Evolutionary conservation across 2,329 filamentous ascomycete species (phyloP), one percentile per base, ranked within the genome.

Genomic region (Pseudopyricularia javanii): DNA sequence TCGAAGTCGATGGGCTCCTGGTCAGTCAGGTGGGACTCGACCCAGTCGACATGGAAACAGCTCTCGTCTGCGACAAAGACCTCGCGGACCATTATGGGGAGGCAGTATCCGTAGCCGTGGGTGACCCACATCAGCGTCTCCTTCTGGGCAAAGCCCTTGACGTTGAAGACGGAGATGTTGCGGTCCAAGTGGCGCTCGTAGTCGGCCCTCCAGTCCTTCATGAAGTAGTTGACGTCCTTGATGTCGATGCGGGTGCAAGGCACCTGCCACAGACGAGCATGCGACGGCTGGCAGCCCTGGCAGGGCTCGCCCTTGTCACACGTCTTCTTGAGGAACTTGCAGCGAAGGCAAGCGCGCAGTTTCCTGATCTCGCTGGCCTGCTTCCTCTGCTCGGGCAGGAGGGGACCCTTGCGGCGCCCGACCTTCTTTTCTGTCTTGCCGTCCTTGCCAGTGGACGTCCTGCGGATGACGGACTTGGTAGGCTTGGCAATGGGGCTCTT

Each of bases 321-420:
- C 49, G 91, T 96, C 80, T 97, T 97, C 80, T 97, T 97, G 67
- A 97, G 77, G 75, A 96, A 97, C 73, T 96, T 96, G 80, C 91
- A 97, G 59, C 91, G 85, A 61, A 97, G 75, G 68, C 91, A 97
- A 49, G 91, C 91, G 64, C 91, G 81, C 61, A 96, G 75, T 71
- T 97, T 97, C 67, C 91, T 83, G 66, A 97, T 97, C 70, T 97
- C 91, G 63, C 91, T 93, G 26, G 91, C 91, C 70, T 96, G 91
- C 72, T 95, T 94, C 60, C 91, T 82, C 74, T 96, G 91, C 68
- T 97, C 91, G 11, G 91, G 90, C 62, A 90, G 78, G 60, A 97
- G 80, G 55, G 91, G 91, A 34, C 91, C 91, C 67, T 88, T 88
- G 70, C 91, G 82, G 64, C 89, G 84, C 49, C 91, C 91, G 56